Evolutionary conservation across 2,329 filamentous ascomycete genomes (phyloP).

Genomic region (Fusarium euwallaceae): DNA sequence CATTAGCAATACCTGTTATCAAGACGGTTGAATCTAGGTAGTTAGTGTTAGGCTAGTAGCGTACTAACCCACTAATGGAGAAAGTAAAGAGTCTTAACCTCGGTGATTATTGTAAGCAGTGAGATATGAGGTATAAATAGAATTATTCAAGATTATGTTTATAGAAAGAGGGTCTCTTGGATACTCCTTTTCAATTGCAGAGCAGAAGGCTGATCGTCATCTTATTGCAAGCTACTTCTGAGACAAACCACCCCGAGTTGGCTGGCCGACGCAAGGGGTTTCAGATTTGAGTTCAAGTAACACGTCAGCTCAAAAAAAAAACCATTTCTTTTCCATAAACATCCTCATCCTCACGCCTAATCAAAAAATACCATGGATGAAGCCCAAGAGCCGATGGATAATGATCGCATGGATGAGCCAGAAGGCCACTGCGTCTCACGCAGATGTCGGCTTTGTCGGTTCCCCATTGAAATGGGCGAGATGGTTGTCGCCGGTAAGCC

Average conservation of each 20-base stretch:
- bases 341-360: background rate
- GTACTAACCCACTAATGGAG: too few relatives aligned
- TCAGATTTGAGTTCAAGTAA: too few relatives aligned
- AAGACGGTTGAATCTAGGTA: background rate
- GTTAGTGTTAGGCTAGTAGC: too few relatives aligned
- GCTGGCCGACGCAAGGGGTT: too few relatives aligned
- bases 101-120: background rate
- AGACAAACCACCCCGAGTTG: too few relatives aligned
- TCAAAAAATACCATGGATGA: background rate
- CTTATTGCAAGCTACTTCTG: too few relatives aligned
- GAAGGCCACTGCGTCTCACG: background rate
- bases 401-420: background rate
- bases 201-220: background rate
- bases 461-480: background rate
- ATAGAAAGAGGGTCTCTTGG: background rate
- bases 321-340: too few relatives aligned
- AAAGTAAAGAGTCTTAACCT: too few relatives aligned
- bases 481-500: background rate
- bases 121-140: background rate
- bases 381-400: background rate
- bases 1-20: background rate
- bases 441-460: background rate
- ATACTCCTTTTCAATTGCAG: background rate
- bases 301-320: too few relatives aligned
- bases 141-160: background rate